A percentile compares a stretch with the other conserved stretches of the same genome.
phyloP scores from a whole-genome alignment of 2,329 filamentous ascomycete genomes.

The Pseudogymnoascus sp. region DNA sequence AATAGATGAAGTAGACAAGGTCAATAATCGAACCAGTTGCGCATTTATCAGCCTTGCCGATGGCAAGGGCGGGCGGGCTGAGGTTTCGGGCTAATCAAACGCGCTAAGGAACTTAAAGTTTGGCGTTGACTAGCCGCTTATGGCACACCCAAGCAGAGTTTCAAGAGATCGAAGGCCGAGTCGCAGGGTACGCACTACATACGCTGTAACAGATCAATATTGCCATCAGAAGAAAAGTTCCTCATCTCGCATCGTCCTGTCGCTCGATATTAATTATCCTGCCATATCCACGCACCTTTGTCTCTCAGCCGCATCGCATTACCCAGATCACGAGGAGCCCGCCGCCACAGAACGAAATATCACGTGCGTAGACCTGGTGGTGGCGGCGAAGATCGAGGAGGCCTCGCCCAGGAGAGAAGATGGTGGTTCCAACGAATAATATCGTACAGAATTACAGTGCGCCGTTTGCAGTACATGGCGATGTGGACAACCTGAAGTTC shows the following conservation, averaged over 20 bases:
- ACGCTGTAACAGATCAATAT: not conserved
- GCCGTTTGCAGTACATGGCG: constrained; percentile 24
- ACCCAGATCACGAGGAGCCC: not conserved
- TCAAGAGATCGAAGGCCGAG: not conserved
- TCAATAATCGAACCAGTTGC: not conserved
- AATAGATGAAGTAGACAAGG: not conserved
- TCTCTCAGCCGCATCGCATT: not conserved
- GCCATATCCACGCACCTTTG: not conserved
- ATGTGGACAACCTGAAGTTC: constrained; percentile 21
- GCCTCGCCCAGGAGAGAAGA: constrained; percentile 13
- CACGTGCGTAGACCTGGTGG: not conserved
- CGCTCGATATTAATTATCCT: not conserved
- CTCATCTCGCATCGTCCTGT: not conserved
- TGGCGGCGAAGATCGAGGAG: constrained; percentile 2
- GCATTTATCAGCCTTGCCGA: constrained; percentile 7
- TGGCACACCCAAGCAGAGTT: constrained; percentile 2
- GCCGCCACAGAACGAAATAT: not conserved
- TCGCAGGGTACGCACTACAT: not conserved
- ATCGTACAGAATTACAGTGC: constrained; percentile 28
- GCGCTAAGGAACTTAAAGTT: constrained; percentile 5
- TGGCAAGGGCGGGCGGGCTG: not conserved
- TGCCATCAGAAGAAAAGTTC: not conserved
- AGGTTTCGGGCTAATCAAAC: not conserved
- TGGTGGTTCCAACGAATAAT: constrained; percentile 22
- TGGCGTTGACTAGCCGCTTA: constrained; percentile 5